Evolutionary conservation across 2,329 filamentous ascomycete genomes (phyloP).

Genomic region (Cladosporium sp.): DNA sequence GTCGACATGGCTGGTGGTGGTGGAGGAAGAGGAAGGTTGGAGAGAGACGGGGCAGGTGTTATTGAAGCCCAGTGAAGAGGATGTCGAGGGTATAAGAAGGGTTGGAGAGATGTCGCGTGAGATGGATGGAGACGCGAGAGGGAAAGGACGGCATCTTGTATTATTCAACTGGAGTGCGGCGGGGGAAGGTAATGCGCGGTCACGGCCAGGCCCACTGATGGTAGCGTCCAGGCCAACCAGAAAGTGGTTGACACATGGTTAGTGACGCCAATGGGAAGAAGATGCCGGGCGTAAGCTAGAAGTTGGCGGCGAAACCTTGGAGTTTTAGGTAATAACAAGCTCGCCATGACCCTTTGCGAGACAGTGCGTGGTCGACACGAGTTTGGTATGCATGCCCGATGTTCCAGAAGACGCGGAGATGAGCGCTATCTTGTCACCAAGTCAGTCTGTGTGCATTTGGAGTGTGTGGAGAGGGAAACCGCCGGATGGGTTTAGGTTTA

Average conservation of each 20-base stretch:
- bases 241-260: slow-evolving; percentile 9
- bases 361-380: slow-evolving; percentile 8
- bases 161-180: slow-evolving; percentile 10
- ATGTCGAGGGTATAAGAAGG: neutral
- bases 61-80: neutral
- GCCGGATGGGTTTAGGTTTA: neutral
- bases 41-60: neutral
- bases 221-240: slow-evolving; percentile 4
- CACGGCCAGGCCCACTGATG: slow-evolving; percentile 3
- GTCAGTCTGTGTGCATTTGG: neutral
- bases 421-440: neutral
- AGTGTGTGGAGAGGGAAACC: neutral
- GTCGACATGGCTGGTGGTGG: slow-evolving; percentile 5
- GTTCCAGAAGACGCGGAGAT: slow-evolving; percentile 9
- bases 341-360: slow-evolving; percentile 4
- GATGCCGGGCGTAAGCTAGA: neutral
- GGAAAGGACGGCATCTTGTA: neutral
- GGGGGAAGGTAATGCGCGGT: slow-evolving; percentile 1
- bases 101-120: neutral
- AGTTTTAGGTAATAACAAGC: slow-evolving; percentile 7
- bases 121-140: neutral
- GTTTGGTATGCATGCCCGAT: neutral
- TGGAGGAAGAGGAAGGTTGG: neutral
- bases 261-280: neutral
- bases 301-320: slow-evolving; percentile 11